Evolutionary conservation across 169 alveolate genomes (phyloP).

Genomic region (Cryptosporidium baileyi): DNA sequence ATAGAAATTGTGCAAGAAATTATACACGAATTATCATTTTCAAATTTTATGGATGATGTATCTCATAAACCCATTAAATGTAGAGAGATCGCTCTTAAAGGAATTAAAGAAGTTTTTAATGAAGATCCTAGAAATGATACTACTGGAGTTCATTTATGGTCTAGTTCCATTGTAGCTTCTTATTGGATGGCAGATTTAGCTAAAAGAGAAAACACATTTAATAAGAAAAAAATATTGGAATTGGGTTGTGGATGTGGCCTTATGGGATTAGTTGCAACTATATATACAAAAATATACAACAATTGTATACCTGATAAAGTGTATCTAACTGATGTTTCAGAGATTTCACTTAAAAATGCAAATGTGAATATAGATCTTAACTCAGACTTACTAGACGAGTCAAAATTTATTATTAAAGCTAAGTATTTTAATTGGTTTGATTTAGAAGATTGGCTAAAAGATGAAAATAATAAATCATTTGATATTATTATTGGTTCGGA

Average conservation of each 20-base stretch:
- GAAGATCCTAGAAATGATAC: constrained; percentile 47
- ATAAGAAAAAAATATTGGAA: constrained; percentile 15
- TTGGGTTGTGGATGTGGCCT: constrained; percentile 67
- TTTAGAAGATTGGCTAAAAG: not conserved
- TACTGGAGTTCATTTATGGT: constrained; percentile 65
- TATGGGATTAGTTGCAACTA: constrained; percentile 33
- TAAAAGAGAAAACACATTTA: not conserved
- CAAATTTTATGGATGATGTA: not conserved
- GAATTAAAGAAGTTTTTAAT: constrained; percentile 33
- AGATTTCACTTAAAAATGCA: constrained; percentile 28
- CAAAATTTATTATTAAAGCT: not conserved
- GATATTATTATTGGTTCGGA: constrained; percentile 63
- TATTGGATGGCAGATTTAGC: constrained; percentile 38
- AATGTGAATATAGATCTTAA: constrained; percentile 7
- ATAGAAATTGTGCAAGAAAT: constrained; percentile 10
- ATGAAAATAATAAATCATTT: not conserved
- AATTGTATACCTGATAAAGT: not conserved
- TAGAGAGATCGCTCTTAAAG: constrained; percentile 47
- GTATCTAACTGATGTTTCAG: constrained; percentile 54
- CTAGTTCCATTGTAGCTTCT: constrained; percentile 58
- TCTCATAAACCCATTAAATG: constrained; percentile 1
- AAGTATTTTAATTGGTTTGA: constrained; percentile 63
- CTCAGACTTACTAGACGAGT: not conserved
- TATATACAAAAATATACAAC: not conserved
- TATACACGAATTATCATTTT: not conserved